A percentile compares a stretch with the other conserved stretches of the same genome.
Evolutionary conservation across 345 rosid genomes (phyloP).

Genomic region (Cardamine occulta): DNA sequence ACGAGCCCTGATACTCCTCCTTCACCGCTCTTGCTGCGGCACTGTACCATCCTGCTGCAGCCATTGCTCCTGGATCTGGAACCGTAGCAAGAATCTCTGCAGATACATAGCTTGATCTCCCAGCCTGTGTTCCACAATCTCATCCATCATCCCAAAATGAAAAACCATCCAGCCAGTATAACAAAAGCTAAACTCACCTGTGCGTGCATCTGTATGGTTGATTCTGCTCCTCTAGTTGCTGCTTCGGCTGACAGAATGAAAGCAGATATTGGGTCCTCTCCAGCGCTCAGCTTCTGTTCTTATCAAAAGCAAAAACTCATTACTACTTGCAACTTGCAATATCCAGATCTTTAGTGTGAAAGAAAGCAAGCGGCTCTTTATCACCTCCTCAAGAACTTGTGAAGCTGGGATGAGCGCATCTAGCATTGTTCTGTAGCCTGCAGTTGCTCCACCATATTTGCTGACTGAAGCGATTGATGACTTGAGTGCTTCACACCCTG

Average conservation of each 20-base stretch:
- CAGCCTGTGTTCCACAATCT: slow-evolving; percentile 60
- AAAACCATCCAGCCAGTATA: not conserved
- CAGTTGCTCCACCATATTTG: slow-evolving; percentile 92
- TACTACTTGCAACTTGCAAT: slow-evolving; percentile 13
- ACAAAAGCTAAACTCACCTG: slow-evolving; percentile 58
- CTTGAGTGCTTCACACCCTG: slow-evolving; percentile 92
- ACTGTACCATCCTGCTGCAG: slow-evolving; percentile 85
- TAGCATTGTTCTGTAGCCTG: slow-evolving; percentile 86
- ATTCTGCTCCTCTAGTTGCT: slow-evolving; percentile 84
- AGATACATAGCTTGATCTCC: slow-evolving; percentile 78
- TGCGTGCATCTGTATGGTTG: slow-evolving; percentile 84
- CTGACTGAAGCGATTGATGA: slow-evolving; percentile 84
- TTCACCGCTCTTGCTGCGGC: slow-evolving; percentile 89
- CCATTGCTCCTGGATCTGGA: slow-evolving; percentile 98
- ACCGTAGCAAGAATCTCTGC: slow-evolving; percentile 61
- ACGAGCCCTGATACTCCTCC: slow-evolving; percentile 42
- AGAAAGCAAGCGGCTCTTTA: not conserved
- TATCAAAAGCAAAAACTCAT: slow-evolving; percentile 26
- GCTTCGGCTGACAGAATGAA: slow-evolving; percentile 81
- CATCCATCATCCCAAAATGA: slow-evolving; percentile 23
- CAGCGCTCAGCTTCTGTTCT: slow-evolving; percentile 74
- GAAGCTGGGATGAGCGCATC: slow-evolving; percentile 97
- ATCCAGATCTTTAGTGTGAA: not conserved
- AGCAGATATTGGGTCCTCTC: slow-evolving; percentile 69
- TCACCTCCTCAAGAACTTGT: slow-evolving; percentile 77